A percentile compares a stretch with the other conserved stretches of the same genome.
phyloP scores from a whole-genome alignment of 768 basidiomycete genomes.

The Tylopilus balloui region DNA sequence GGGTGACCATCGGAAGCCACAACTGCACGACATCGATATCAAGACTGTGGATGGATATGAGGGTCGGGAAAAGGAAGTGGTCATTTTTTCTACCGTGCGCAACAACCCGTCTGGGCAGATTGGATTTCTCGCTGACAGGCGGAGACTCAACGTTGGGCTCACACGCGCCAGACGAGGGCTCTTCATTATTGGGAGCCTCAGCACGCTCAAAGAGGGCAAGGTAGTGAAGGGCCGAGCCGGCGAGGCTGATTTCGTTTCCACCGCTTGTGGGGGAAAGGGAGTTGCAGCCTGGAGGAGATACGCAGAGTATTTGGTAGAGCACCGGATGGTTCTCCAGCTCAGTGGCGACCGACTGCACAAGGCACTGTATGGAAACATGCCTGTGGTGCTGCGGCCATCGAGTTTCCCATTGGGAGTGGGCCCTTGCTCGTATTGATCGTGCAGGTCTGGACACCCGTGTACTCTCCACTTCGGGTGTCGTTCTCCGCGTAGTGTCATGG shows the following conservation, averaged over 20 bases:
- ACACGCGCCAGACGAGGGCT: conserved; percentile 85
- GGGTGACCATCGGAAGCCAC: conserved; percentile 60
- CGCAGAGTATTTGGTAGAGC: conserved; percentile 49
- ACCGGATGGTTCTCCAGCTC: conserved; percentile 50
- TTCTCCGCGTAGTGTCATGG: background rate
- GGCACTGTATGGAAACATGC: conserved; percentile 26
- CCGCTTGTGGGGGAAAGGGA: conserved; percentile 36
- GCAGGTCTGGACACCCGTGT: background rate
- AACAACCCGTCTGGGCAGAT: conserved; percentile 75
- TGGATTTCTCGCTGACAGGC: conserved; percentile 83
- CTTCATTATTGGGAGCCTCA: conserved; percentile 72
- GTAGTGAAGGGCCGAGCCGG: conserved; percentile 21
- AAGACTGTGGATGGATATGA: conserved; percentile 96
- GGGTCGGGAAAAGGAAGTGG: conserved; percentile 88
- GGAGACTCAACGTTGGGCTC: conserved; percentile 86
- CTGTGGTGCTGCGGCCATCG: conserved; percentile 7
- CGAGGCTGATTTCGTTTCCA: conserved; percentile 9
- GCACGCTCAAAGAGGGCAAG: conserved; percentile 54
- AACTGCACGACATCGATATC: conserved; percentile 69
- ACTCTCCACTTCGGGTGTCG: background rate
- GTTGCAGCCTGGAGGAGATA: conserved; percentile 59
- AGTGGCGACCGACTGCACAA: conserved; percentile 39
- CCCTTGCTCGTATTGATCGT: conserved; percentile 10
- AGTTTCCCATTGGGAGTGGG: conserved; percentile 3
- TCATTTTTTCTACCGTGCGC: conserved; percentile 87